Evolutionary conservation across 352 stramenopile genomes (phyloP), one percentile per base, ranked within the genome.

Genomic region (Globisporangium abappressorium): DNA sequence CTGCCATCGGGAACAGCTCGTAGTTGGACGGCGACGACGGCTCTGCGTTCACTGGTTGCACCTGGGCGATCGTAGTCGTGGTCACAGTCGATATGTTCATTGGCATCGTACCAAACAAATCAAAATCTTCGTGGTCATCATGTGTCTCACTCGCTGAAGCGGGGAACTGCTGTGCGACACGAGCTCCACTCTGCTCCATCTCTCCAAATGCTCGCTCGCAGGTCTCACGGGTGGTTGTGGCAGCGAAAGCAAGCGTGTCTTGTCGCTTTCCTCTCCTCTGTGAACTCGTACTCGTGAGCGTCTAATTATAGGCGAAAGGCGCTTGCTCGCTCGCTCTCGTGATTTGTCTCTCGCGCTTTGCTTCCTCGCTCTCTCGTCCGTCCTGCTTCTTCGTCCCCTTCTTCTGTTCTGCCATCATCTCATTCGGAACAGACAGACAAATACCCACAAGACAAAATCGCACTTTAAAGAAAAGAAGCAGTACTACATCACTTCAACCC

Each of bases 1-100:
- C 55, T 5, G 75, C 60, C 18, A 71, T 62, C 14, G 79, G 77
- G 61, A 84, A 85, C 5, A 87, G 74, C 24, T 87, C 75, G 61
- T 76, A 82, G 22, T 72, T 74, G 30, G 55, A 66, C 11, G 75
- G 69, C 2, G 76, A 82, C 55, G 47, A 53, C 14, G 65, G 47
- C 15, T 62, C 38, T 56, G 60, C 41, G 20, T 38, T 57, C 28
- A 30, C 46, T 18, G 43, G 11, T 9, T 57, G 26, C 28, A 43
- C 12, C 3, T 38, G 41, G 3, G 26, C 43, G 2, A 33, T 28
- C 22, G n/a, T 28, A 26, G 36, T 34, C 22, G 34, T 38, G 5
- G 64, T 46, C 15, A 38, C 26, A 43, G 54, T 15, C 15, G 64
- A 33, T 8, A 28, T 22, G 55, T 9, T 64, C 41, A 41, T 47